These are phyloP conservation scores for Lactarius trivialis DNA, from an alignment of 768 basidiomycete genomes.

Conservation along the genomic window DNA sequence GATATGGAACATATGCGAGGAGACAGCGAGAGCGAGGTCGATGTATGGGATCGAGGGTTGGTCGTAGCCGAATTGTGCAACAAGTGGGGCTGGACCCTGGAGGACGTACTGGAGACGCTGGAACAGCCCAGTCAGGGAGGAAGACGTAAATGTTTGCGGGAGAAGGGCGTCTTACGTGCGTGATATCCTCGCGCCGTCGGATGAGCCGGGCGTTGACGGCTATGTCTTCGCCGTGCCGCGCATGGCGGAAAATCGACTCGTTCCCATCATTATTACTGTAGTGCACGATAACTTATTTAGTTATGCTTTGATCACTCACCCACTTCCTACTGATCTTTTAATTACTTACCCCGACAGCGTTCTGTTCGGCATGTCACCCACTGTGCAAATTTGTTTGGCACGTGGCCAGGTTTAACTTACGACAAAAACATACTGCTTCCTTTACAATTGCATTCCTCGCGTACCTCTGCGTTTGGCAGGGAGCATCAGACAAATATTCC, in stretches of 20 bases:
- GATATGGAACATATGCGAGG: constrained; percentile 16
- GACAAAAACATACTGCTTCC: constrained; percentile 5
- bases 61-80: constrained; percentile 21
- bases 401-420: constrained; percentile 2
- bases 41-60: constrained; percentile 12
- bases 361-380: not conserved
- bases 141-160: constrained; percentile 21
- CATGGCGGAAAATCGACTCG: constrained; percentile 23
- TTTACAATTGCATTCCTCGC: not conserved
- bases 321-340: constrained; percentile 1
- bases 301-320: constrained; percentile 12
- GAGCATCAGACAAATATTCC: not conserved
- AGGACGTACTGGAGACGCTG: constrained; percentile 20
- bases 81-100: constrained; percentile 21
- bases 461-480: not conserved
- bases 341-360: not conserved
- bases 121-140: constrained; percentile 17
- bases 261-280: constrained; percentile 10
- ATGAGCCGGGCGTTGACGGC: constrained; percentile 11
- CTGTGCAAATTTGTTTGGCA: constrained; percentile 4
- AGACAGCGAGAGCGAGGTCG: constrained; percentile 18
- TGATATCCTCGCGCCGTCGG: constrained; percentile 17
- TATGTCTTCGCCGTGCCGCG: constrained; percentile 16
- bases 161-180: constrained; percentile 20
- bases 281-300: constrained; percentile 19